These are phyloP conservation scores for Bocquillonia castaneifolia DNA, from an alignment of 441 rosid genomes.

Conservation along the genomic window DNA sequence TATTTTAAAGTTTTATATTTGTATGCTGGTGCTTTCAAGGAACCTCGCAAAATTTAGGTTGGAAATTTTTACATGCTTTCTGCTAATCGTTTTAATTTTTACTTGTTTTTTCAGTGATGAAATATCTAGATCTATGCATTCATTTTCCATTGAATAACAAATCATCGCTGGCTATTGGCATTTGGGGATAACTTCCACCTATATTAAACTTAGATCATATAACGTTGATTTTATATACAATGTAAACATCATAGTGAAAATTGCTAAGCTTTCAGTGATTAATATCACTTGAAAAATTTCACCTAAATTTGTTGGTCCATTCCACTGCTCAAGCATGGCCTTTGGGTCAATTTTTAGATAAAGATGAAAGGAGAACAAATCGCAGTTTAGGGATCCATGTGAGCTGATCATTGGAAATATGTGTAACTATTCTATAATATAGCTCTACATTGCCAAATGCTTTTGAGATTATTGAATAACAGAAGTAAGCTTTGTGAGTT, in stretches of 20 bases:
- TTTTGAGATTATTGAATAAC: neutral
- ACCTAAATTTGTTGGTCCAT: neutral
- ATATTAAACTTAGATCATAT: neutral
- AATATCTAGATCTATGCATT: neutral
- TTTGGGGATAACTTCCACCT: neutral
- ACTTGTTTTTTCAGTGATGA: neutral
- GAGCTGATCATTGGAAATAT: no score
- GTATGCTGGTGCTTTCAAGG: neutral
- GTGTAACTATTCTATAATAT: neutral
- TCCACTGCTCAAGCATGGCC: neutral
- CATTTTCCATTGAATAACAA: neutral
- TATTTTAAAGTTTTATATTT: neutral
- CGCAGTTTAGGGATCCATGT: neutral
- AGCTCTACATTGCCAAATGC: neutral
- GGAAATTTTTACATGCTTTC: neutral
- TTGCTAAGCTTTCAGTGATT: neutral
- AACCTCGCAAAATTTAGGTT: neutral
- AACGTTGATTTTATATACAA: neutral
- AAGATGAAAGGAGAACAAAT: neutral
- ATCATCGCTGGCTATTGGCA: neutral
- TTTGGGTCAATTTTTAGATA: neutral
- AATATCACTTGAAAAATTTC: neutral
- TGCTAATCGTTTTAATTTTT: neutral
- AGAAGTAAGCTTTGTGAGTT: conserved; percentile 1
- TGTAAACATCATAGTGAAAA: neutral